Base-by-base conservation (phyloP, 306 rosid species). In the Bauhinia variegata region DNA sequence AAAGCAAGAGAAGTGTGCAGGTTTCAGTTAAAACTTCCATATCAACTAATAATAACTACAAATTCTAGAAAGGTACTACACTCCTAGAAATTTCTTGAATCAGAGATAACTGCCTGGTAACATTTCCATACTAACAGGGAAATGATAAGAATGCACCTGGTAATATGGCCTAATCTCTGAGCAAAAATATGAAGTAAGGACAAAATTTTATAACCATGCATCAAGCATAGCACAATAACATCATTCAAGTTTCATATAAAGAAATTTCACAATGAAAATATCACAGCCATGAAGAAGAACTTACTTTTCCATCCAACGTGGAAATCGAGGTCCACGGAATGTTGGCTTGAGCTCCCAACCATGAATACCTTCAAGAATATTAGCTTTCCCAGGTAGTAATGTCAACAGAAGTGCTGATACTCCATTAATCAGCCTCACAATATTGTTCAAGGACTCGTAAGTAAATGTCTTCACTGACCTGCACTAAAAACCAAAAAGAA, bases 291-390 rank as follows among this genome's bases (percentile, higher is more conserved):
- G 49, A 28, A 12, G 28, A 33, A 46, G 43, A 73, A 82, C 96
- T 73, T 80, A 92, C 98, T 87, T 79, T 49, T 89, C 95, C 98
- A 92, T 92, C 98, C 98, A 92, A n/a, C 98, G 96, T 0, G 98
- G 98, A 57, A 92, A 74, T 14, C 92, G 91, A 4, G 98, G 98
- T 54, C 98, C 98, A 4, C 96, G 91, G 63, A 92, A 82, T 31
- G 95, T 86, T 7, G 98, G 96, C 73, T 85, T 77, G 62, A 89
- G 98, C 78, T 92, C 98, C 98, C 98, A 92, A 50, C 98, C 98
- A 77, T 92, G 91, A 66, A 89, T 83, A 31, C 98, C 96, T 87
- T 92, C 96, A 38, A 92, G 98, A 42, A 89, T 86, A 49, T 49
- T 78, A 54, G 92, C 86, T 54, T 81, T 92, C 59, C 95, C 98